Evolutionary conservation across 495 filamentous ascomycete genomes (phyloP), one percentile per base, ranked within the genome.

Genomic region (Rhypophila decipiens): DNA sequence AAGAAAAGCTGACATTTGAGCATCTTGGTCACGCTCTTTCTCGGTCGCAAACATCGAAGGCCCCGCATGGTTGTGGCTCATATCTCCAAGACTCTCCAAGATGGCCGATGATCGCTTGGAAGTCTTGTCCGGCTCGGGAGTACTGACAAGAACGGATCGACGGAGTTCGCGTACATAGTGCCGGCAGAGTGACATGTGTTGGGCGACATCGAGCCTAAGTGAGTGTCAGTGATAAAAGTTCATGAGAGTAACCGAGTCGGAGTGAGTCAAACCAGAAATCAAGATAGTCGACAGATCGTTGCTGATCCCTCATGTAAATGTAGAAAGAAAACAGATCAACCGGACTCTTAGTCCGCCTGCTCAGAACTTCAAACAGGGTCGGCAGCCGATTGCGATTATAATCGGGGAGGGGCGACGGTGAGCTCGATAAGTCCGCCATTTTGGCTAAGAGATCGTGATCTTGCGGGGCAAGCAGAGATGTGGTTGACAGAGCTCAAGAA

Each of bases 301-400:
- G 90, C 69, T 96, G 90, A 64, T 99, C 94, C 47, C 93, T 79
- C 93, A 99, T 99, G 68, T 95, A 99, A 58, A 99, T 97, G 74
- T 97, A 97, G 74, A 97, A 97, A 2, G 90, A 95, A 72, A 93
- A 97, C 10, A 99, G 78, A 63, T 97, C 94, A 31, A 97, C 91
- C 0, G 93, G 93, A 37, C 94, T 83, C 17, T 90, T 75, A 2
- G 93, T 99, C 37, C 87, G 80, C 43, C 94, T 81, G 56, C 88
- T 94, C 31, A 99, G 75, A 31, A 97, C 93, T 64, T 99, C 93
- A 62, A 93, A 95, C 33, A 97, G 82, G 0, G 87, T 96, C 15
- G 93, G 93, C 10, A 99, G 78, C 31, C 93, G 80, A 60, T 95
- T 93, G 43, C 93, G 82, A 44, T 61, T 62, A 24, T 71, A 49